Evolutionary conservation across 768 basidiomycete genomes (phyloP), one percentile per base, ranked within the genome.

Genomic region (Mycena rosella): DNA sequence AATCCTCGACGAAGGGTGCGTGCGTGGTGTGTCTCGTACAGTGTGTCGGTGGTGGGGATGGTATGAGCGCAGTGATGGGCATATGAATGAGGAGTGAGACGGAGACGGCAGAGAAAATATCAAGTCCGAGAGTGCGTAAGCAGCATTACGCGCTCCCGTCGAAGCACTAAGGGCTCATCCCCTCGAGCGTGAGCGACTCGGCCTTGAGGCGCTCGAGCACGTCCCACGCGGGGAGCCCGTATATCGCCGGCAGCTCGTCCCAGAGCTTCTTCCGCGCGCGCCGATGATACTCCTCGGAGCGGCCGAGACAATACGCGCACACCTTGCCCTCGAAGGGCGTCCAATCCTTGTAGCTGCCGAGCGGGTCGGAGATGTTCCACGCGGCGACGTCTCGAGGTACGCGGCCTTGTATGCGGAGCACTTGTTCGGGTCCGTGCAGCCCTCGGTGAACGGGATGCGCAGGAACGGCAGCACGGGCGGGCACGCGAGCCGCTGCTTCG

Each of bases 361-460:
- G 27, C 29, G 70, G 66, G 40, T 70, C 69, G 48, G 49, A 55
- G 26, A 70, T 70, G 38, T 70, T 70, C 69, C 69, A 70, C 48
- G 54, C 29, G 15, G 34, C 40, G 18, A 70, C 69, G 56, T 70
- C 64, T 45, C 60, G 32, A 70, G 51, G 29, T 70, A 66, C n/a
- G 29, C 11, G 29, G 45, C 69, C 26, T 42, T 32, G 36, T 70
- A 70, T 17, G 53, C 69, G 27, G 6, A n/a, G 60, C 64, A 70
- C 8, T 36, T 22, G 32, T 70, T 56, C 42, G 66, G 60, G 0
- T 17, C 1, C 20, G 60, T 63, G 55, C 69, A 70, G 29, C 65
- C 69, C 65, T 70, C 64, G 18, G 64, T 62, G 44, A 70, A 70
- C 24, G 69, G 69, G 48, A 70, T 70, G 22, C 69, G 64, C 29